Evolutionary conservation across 2,329 filamentous ascomycete species (phyloP), one percentile per base, ranked within the genome.

Genomic region (Verticillium klebahnii): DNA sequence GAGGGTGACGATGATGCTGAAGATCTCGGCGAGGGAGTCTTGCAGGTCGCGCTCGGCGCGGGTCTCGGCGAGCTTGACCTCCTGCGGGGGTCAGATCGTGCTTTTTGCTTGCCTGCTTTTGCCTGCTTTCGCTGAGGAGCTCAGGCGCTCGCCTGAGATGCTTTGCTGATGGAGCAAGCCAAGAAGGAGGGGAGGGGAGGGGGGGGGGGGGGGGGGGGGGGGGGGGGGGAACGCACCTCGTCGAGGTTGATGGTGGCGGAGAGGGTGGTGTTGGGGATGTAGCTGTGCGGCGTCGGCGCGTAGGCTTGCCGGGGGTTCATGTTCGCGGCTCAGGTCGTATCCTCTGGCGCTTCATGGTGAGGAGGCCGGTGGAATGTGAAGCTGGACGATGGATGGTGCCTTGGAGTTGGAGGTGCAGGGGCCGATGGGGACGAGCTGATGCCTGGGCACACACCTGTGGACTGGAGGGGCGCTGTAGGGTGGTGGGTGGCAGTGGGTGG

Each of bases 1-100:
- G 3, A 99, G 82, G 0, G 95, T 98, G 64, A 97, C 86, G 40
- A 99, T 94, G 67, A 99, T 98, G 78, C 93, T 97, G 77, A 98
- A 99, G 29, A 99, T 89, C 77, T 99, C 95, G 61, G 94, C 95
- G 15, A 99, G 86, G 1, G 95, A 98, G 72, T 98, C 95, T 74
- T 97, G 92, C 1, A 98, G 82, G 73, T 99, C 93, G 64, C 94
- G 89, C 78, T 98, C 94, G 50, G 91, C 89, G 68, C 91, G 88
- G 25, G 89, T 96, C 45, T 91, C 89, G 58, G 92, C 88, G 63
- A 99, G 85, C 77, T 97, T 97, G 69, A 97, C 93, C 82, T 98
- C 95, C 90, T 97, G 69, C 36, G 37, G 11, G 17, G 59, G 58
- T 69, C 56, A 31, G 8, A 15, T 31, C 37, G 12, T 55, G 45